Percentiles rank a stretch among this genome's conserved stretches.
Evolutionary conservation across 108 stramenopile species (phyloP).

Genomic region (Nitzschia sp.): DNA sequence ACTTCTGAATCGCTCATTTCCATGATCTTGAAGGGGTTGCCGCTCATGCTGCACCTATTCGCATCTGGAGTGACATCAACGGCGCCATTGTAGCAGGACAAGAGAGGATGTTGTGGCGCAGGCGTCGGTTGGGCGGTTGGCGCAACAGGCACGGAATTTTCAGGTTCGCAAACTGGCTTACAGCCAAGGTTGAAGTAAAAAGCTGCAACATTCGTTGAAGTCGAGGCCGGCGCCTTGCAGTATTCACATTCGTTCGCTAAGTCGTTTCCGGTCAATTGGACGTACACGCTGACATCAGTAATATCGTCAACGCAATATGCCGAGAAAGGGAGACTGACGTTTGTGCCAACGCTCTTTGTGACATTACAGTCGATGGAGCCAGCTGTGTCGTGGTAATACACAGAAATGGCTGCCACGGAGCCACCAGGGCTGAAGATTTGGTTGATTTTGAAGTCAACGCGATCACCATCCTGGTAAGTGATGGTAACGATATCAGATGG

Average conservation of each 20-base stretch:
- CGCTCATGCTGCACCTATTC: neutral
- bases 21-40: neutral
- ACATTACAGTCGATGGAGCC: conserved; percentile 16
- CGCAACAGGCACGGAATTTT: neutral
- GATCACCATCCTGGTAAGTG: neutral
- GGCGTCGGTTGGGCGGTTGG: neutral
- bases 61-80: neutral
- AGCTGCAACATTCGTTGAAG: neutral
- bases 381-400: conserved; percentile 6
- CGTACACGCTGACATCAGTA: conserved; percentile 8
- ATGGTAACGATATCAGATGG: neutral
- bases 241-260: neutral
- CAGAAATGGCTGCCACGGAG: neutral
- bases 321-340: neutral
- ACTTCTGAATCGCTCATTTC: neutral
- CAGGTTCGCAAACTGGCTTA: conserved; percentile 7
- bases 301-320: conserved; percentile 11
- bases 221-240: neutral
- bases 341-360: neutral
- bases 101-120: neutral
- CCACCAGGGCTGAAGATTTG: neutral
- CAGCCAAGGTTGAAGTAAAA: conserved; percentile 12
- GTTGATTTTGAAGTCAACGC: conserved; percentile 8
- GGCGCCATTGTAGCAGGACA: neutral
- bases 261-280: neutral